These are phyloP conservation scores for Coemansia sp. DNA, from an alignment of 192 early-diverging fungal species.

Conservation along the genomic window DNA sequence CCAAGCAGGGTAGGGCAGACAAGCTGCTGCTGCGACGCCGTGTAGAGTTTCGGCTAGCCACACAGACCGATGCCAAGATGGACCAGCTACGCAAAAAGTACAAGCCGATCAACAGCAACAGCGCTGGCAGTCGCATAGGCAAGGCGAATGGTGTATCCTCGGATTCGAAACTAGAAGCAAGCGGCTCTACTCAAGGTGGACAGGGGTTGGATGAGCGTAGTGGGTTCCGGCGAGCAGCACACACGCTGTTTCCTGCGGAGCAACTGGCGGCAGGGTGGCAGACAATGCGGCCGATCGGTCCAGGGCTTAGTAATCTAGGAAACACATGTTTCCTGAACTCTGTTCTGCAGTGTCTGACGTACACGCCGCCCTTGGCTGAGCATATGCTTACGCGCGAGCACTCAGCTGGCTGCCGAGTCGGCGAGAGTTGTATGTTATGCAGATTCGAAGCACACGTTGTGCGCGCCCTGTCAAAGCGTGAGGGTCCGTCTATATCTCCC, in stretches of 20 bases:
- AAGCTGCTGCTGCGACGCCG: constrained; percentile 55
- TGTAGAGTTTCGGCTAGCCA: constrained; percentile 62
- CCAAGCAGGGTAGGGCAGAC: constrained; percentile 46
- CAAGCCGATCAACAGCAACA: constrained; percentile 57
- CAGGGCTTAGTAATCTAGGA: constrained; percentile 69
- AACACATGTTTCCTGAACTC: constrained; percentile 85
- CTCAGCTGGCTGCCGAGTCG: constrained; percentile 58
- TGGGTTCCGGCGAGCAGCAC: constrained; percentile 61
- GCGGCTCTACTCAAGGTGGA: background rate
- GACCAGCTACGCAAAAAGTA: constrained; percentile 64
- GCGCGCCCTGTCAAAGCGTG: constrained; percentile 55
- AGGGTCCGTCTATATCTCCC: constrained; percentile 58
- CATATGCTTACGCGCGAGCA: constrained; percentile 63
- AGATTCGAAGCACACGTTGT: constrained; percentile 65
- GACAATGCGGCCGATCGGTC: constrained; percentile 58
- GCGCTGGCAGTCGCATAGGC: background rate
- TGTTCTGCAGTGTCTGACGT: constrained; percentile 73
- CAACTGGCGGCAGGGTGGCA: constrained; percentile 60
- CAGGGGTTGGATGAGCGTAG: constrained; percentile 56
- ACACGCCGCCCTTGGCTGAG: constrained; percentile 72
- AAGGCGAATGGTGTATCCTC: constrained; percentile 2
- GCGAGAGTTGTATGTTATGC: constrained; percentile 74
- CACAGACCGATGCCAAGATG: constrained; percentile 60
- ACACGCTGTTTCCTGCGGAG: constrained; percentile 61
- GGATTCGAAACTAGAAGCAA: background rate